These are phyloP conservation scores for Fraxinus quadrangulata DNA, from an alignment of 257 asterid species.

Conservation along the genomic window DNA sequence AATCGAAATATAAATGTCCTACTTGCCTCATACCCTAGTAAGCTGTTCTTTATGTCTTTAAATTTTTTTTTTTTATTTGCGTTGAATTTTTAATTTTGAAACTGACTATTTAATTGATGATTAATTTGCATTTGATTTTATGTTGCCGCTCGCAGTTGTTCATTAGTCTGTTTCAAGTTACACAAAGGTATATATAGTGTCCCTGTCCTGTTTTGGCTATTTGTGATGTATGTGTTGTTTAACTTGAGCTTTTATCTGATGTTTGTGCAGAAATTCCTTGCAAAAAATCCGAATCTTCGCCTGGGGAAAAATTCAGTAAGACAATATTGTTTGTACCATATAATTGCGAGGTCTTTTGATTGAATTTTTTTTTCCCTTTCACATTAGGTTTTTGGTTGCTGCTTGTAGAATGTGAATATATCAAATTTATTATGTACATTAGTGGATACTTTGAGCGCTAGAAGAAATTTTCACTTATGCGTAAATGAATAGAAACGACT, in stretches of 20 bases:
- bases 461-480: neutral
- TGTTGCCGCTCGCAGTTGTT: slow-evolving; percentile 49
- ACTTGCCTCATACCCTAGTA: slow-evolving; percentile 69
- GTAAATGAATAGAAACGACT: neutral
- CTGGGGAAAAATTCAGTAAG: slow-evolving; percentile 37
- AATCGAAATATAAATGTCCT: slow-evolving; percentile 87
- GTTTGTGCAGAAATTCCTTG: slow-evolving; percentile 67
- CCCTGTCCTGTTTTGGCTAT: neutral
- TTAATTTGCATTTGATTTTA: slow-evolving; percentile 32
- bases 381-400: neutral
- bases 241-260: slow-evolving; percentile 16
- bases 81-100: neutral
- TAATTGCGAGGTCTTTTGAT: neutral
- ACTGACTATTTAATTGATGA: too few relatives aligned
- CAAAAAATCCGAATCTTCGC: slow-evolving; percentile 40
- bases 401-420: neutral
- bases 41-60: neutral
- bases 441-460: neutral
- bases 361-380: neutral
- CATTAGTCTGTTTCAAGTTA: slow-evolving; percentile 73
- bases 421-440: neutral
- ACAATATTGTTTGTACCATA: neutral
- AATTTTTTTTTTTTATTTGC: slow-evolving; percentile 1
- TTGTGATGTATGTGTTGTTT: neutral
- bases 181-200: slow-evolving; percentile 64